Base-by-base conservation (phyloP, 495 filamentous ascomycete species). In the Daldinia bambusicola region DNA sequence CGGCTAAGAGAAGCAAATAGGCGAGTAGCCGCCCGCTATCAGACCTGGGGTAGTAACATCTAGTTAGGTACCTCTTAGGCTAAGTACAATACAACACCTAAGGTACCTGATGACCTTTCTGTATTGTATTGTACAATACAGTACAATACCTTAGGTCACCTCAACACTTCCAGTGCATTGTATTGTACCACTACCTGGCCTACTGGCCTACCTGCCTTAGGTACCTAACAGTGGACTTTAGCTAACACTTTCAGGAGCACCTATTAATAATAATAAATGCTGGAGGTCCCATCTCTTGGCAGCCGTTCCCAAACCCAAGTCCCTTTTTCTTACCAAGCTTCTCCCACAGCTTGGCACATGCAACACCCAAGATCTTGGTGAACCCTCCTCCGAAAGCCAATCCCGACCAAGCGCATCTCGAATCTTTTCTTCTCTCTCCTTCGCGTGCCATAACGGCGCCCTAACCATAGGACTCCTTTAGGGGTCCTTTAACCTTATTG, bases 311-410 rank as follows among this genome's bases (percentile, higher is more conserved):
- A 67, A 71, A 64, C 69, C 72, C 73, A 72, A 66, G 62, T 74
- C 36, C 57, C 66, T 72, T 72, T 56, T 56, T 61, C 45, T 48
- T 71, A 76, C 75, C 75, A 77, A 76, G 75, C 67, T 74, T 73
- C 52, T 73, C 65, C 66, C 66, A 75, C 75, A 69, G 70, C 75
- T 77, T 77, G 75, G 75, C 75, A 74, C 67, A 77, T 77, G 75
- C 75, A 72, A 74, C 74, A 70, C 71, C 75, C 66, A 76, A 77
- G 75, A 72, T 70, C 74, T 75, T 73, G 62, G 70, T 73, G 62
- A 69, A 62, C 70, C 57, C 51, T 72, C 52, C 14, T 36, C 70
- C 60, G 43, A 66, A 69, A 69, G 66, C 59, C 70, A 73, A 73
- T 73, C 59, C 70, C 55, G 51, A 69, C 60, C 1, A 63, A 32